Percentiles rank a stretch among this genome's conserved stretches.
Evolutionary conservation across 192 early-diverging fungal genomes (phyloP).

Genomic region (Umbelopsis ramanniana): DNA sequence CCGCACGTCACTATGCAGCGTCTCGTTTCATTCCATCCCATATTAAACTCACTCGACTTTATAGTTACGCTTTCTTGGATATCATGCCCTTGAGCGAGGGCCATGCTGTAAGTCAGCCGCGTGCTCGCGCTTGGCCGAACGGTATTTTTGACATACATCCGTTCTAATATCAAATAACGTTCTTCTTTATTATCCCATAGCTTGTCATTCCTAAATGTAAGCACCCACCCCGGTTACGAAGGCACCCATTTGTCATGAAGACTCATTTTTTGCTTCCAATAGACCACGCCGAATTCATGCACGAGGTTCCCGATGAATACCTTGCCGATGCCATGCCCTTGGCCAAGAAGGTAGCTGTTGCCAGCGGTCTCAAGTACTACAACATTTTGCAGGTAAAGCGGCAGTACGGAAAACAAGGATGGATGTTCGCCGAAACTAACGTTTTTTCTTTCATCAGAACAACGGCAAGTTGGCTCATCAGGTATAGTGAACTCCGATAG

Average conservation of each 20-base stretch:
- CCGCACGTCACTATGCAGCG: too few relatives aligned
- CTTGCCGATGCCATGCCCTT: constrained; percentile 84
- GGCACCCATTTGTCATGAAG: background rate
- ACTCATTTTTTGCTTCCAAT: constrained; percentile 2
- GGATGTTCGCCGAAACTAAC: too few relatives aligned
- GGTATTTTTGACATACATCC: background rate
- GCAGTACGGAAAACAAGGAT: background rate
- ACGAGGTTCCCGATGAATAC: constrained; percentile 85
- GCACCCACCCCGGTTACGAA: constrained; percentile 26
- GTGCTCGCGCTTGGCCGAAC: constrained; percentile 4
- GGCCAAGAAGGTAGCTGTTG: constrained; percentile 88
- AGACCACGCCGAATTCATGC: constrained; percentile 90
- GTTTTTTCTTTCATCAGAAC: constrained; percentile 44
- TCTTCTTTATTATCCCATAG: constrained; percentile 30
- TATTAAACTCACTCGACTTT: background rate
- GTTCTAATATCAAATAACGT: too few relatives aligned
- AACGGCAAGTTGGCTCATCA: constrained; percentile 62
- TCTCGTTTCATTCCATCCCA: background rate
- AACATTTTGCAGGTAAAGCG: constrained; percentile 86
- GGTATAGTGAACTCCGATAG: constrained; percentile 32
- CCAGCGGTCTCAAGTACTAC: constrained; percentile 75
- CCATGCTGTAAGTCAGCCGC: constrained; percentile 61
- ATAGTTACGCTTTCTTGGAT: constrained; percentile 80
- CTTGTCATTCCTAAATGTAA: constrained; percentile 75
- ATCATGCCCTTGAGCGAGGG: constrained; percentile 77